These are phyloP conservation scores for Areca catechu DNA, from an alignment of 176 grass and related monocot genomes.

Conservation along the genomic window DNA sequence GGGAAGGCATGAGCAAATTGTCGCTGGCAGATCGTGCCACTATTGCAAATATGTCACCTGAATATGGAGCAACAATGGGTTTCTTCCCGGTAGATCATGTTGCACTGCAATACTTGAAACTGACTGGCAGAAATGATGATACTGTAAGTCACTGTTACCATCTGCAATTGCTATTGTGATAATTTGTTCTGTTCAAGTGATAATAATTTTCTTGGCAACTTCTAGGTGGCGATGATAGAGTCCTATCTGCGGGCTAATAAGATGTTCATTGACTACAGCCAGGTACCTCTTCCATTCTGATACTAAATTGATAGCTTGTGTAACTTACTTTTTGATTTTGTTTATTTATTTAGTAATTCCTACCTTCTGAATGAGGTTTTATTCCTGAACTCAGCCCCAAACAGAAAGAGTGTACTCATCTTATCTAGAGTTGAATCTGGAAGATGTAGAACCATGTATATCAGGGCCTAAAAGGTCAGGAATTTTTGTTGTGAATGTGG, in stretches of 20 bases:
- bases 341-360: background rate
- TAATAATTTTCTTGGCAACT: constrained; percentile 8
- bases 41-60: constrained; percentile 97
- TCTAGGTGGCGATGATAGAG: constrained; percentile 92
- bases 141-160: constrained; percentile 38
- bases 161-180: constrained; percentile 10
- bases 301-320: background rate
- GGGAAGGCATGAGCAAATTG: constrained; percentile 77
- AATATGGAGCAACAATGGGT: constrained; percentile 99
- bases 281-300: constrained; percentile 35
- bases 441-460: constrained; percentile 78
- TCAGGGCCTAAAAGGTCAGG: constrained; percentile 92
- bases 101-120: constrained; percentile 79
- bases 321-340: no score
- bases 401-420: constrained; percentile 86
- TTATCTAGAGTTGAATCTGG: constrained; percentile 84
- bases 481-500: background rate
- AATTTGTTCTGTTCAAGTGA: constrained; percentile 9
- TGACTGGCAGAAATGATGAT: constrained; percentile 90
- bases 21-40: constrained; percentile 93
- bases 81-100: constrained; percentile 91
- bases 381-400: constrained; percentile 48
- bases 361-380: constrained; percentile 20
- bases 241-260: constrained; percentile 88
- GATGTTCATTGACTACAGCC: constrained; percentile 77